phyloP scores from a whole-genome alignment of 176 grass and related monocot genomes.

The Canna indica region DNA sequence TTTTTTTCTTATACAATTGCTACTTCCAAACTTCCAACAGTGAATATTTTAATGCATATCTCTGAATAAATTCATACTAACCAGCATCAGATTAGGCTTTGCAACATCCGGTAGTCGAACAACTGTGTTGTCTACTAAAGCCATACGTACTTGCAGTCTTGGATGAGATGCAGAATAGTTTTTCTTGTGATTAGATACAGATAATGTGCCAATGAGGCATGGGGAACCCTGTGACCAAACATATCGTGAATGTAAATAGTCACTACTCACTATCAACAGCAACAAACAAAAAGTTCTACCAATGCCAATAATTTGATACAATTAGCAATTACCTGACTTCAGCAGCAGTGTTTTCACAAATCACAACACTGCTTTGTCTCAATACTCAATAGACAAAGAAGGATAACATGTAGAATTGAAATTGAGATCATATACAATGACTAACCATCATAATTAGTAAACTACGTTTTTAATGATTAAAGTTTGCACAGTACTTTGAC shows the following conservation, averaged over 20 bases:
- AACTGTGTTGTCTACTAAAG: slow-evolving; percentile 40
- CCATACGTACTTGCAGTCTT: slow-evolving; percentile 43
- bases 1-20: neutral
- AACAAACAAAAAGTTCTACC: neutral
- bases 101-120: slow-evolving; percentile 27
- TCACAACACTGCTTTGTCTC: neutral
- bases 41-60: neutral
- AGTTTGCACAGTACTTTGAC: neutral
- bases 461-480: too few relatives aligned
- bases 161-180: slow-evolving; percentile 21
- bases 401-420: neutral
- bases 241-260: neutral
- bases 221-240: slow-evolving; percentile 24
- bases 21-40: neutral
- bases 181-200: slow-evolving; percentile 23
- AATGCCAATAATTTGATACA: neutral
- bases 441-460: too few relatives aligned
- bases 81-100: slow-evolving; percentile 55
- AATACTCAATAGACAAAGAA: neutral
- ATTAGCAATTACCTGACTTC: neutral
- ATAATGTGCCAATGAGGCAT: slow-evolving; percentile 3
- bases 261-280: neutral
- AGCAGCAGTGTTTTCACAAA: too few relatives aligned
- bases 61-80: slow-evolving; percentile 18
- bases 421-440: neutral